Evolutionary conservation across 192 early-diverging fungal genomes (phyloP), one percentile per base, ranked within the genome.

Genomic region (Rhizophlyctis rosea): DNA sequence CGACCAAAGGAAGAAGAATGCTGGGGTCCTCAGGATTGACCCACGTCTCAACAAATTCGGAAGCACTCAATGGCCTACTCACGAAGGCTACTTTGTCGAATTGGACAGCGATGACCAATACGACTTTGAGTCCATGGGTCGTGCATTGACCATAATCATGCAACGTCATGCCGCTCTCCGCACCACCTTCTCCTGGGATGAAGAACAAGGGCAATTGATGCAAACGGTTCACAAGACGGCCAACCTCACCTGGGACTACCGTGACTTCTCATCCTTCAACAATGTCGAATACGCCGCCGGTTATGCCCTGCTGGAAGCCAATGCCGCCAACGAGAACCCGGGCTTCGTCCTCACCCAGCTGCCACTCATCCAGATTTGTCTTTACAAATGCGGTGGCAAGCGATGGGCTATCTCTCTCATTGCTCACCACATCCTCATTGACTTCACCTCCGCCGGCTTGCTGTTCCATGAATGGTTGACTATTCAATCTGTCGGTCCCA

Each of bases 61-160:
- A 21, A 18, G 21, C 3, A 23, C 54, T 5, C n/a, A 59, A 36
- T 59, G 57, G 57, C 34, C 34, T 36, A 59, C 57, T 4, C 57
- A 59, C 35, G 57, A 59, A 59, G 57, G 57, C 34, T 59, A 59
- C 57, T 59, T 27, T 25, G 23, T 59, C 34, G 57, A 59, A 13
- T 36, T 18, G n/a, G 34, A 44, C 35, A n/a, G n/a, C n/a, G n/a
- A n/a, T n/a, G n/a, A n/a, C n/a, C n/a, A n/a, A n/a, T n/a, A n/a
- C n/a, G 57, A 59, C 57, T 25, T 36, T 14, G 30, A 32, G 27
- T 44, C 18, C 35, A 59, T 59, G 57, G 21, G 23, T 32, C 23
- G 30, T 32, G 57, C 57, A 21, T 47, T 59, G 21, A 16, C 21
- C 16, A 13, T 23, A 36, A 29, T 59, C 29, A 29, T 59, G 14